Percentiles rank a stretch among this genome's conserved stretches.
Conservation (phyloP, 2,329 filamentous ascomycete species). For the Sclerotinia subarctica region DNA sequence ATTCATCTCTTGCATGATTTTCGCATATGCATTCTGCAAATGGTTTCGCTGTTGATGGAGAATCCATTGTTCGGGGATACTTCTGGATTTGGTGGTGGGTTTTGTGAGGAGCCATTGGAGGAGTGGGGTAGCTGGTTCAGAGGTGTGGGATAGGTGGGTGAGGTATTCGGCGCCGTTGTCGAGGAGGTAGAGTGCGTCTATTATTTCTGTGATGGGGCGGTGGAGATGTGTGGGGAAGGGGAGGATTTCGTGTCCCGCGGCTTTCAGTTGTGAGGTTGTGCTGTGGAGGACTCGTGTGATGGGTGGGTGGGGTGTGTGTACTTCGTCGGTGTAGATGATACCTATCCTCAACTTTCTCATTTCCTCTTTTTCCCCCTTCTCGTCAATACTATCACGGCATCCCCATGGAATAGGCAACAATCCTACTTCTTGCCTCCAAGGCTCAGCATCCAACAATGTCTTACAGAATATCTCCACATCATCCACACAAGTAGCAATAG, state of each 20-base stretch:
- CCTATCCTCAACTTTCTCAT: conserved; percentile 41
- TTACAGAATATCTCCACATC: conserved; percentile 42
- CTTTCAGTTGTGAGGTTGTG: neutral
- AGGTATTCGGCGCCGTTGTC: conserved; percentile 28
- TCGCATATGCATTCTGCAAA: conserved; percentile 25
- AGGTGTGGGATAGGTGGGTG: conserved; percentile 21
- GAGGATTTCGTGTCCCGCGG: conserved; percentile 5
- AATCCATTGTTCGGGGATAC: neutral
- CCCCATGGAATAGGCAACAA: conserved; percentile 51
- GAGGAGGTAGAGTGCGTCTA: conserved; percentile 5
- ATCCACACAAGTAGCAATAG: conserved; percentile 44
- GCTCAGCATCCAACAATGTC: conserved; percentile 35
- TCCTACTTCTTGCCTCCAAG: conserved; percentile 51
- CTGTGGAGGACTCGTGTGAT: neutral
- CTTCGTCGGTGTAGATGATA: conserved; percentile 29
- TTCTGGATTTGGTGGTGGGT: neutral
- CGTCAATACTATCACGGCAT: neutral
- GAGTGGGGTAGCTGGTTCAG: conserved; percentile 25
- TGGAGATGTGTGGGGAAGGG: conserved; percentile 2
- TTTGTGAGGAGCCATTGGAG: conserved; percentile 28
- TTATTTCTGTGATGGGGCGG: neutral
- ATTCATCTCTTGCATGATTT: conserved; percentile 28
- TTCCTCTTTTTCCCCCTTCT: neutral
- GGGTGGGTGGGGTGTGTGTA: conserved; percentile 26
- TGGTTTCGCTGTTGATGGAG: conserved; percentile 37